phyloP scores from a whole-genome alignment of 2,329 filamentous ascomycete species.

The Verticillium dahliae region DNA sequence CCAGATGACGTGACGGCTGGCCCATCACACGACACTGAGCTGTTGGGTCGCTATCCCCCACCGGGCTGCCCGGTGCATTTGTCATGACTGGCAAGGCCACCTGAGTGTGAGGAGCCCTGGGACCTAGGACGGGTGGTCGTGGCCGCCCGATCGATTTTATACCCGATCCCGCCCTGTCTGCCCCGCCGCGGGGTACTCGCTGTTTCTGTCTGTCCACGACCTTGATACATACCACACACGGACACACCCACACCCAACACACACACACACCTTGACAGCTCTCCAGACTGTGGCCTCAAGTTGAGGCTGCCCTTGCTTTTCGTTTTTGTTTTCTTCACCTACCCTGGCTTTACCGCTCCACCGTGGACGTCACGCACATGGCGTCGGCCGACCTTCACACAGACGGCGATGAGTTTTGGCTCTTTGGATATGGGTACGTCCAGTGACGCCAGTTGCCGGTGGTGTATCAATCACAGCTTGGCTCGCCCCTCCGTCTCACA shows the following conservation, averaged over 20 bases:
- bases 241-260: background rate
- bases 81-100: background rate
- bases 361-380: background rate
- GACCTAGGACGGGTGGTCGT: background rate
- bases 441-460: background rate
- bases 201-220: background rate
- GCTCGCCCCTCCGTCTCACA: background rate
- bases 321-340: background rate
- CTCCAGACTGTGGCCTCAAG: background rate
- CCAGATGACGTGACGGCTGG: background rate
- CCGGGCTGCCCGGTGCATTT: background rate
- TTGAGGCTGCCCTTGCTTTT: background rate
- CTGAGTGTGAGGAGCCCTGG: background rate
- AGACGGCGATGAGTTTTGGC: constrained; percentile 69
- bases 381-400: constrained; percentile 13
- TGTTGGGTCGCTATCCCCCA: background rate
- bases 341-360: too few species aligned
- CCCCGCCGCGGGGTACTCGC: background rate
- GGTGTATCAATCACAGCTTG: background rate
- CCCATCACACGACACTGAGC: background rate
- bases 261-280: background rate
- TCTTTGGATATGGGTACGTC: constrained; percentile 90
- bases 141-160: background rate
- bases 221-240: background rate
- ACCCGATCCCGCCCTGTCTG: background rate